Percentiles rank a stretch among this genome's conserved stretches.
Conservation (phyloP, 164 flowering plant species). For the Santalum album region DNA sequence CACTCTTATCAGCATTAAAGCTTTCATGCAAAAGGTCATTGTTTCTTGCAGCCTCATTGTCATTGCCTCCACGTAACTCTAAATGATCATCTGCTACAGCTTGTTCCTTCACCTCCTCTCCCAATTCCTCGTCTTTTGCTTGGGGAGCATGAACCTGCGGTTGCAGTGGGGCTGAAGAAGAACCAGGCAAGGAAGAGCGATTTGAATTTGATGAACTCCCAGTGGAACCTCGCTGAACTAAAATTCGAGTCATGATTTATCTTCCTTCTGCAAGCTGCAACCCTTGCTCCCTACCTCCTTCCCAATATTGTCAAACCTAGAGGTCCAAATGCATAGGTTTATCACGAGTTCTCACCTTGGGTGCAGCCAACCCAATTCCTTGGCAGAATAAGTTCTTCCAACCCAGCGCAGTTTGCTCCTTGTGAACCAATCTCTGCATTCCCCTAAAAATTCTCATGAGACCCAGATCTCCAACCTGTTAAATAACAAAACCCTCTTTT, state of each 20-base stretch:
- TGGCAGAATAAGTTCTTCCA: conserved; percentile 53
- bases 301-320: conserved; percentile 15
- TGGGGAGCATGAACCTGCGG: conserved; percentile 21
- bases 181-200: conserved; percentile 38
- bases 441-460: conserved; percentile 98
- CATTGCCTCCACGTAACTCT: conserved; percentile 29
- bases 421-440: conserved; percentile 79
- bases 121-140: conserved; percentile 48
- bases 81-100: conserved; percentile 24
- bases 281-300: conserved; percentile 7
- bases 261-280: conserved; percentile 3
- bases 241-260: conserved; percentile 72
- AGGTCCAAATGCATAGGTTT: conserved; percentile 37
- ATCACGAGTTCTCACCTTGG: conserved; percentile 82
- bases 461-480: conserved; percentile 37
- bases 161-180: conserved; percentile 39
- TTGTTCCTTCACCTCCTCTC: conserved; percentile 39
- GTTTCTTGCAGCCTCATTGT: conserved; percentile 22
- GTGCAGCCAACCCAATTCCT: conserved; percentile 63
- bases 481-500: conserved; percentile 29
- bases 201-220: conserved; percentile 51
- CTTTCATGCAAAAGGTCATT: conserved; percentile 32
- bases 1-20: conserved; percentile 17
- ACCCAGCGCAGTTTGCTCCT: conserved; percentile 42
- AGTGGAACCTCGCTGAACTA: conserved; percentile 75